phyloP scores from a whole-genome alignment of 768 basidiomycete species.

The Clitopilus passeckerianus region DNA sequence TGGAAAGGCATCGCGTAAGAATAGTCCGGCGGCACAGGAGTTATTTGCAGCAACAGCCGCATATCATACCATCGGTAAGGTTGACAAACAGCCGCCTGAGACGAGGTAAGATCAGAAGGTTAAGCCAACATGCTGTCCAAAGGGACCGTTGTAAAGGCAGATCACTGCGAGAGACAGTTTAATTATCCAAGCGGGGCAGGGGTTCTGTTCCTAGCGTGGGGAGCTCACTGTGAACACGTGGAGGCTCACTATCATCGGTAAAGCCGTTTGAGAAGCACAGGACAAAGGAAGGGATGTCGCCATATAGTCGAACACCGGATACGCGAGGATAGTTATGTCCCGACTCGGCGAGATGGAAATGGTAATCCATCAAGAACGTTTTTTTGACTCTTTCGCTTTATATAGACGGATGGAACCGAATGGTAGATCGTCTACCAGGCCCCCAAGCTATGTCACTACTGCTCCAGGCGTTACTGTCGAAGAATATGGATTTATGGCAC shows the following conservation, averaged over 20 bases:
- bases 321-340: constrained; percentile 1
- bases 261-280: neutral
- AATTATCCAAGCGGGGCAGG: neutral
- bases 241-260: neutral
- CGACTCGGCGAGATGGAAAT: neutral
- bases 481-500: neutral
- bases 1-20: neutral
- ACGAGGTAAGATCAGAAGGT: neutral
- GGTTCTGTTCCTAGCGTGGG: constrained; percentile 1
- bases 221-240: neutral
- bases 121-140: neutral
- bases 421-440: neutral
- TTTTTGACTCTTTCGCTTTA: neutral
- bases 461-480: neutral
- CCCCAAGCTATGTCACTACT: neutral
- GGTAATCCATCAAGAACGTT: neutral
- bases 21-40: neutral
- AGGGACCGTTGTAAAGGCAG: neutral
- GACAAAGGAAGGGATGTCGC: neutral
- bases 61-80: neutral
- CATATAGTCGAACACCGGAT: neutral
- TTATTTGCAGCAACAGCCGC: neutral
- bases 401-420: neutral
- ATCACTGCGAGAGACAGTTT: neutral
- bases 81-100: neutral